These are phyloP conservation scores for Citrus reticulata DNA, from an alignment of 345 rosid species.

Conservation along the genomic window DNA sequence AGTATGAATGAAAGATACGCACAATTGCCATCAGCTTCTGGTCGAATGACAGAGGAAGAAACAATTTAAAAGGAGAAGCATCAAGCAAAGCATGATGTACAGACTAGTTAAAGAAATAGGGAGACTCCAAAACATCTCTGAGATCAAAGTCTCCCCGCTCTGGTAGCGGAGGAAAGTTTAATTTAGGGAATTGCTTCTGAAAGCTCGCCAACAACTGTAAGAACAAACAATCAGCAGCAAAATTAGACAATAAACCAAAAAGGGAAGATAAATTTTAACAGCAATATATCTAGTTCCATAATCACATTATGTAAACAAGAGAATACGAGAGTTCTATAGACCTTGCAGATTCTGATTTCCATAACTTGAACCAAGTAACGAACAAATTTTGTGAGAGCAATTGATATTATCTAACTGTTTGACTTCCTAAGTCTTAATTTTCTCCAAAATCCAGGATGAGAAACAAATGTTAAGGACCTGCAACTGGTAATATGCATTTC, in stretches of 20 bases:
- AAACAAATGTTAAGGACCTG: neutral
- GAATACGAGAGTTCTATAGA: neutral
- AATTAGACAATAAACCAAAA: constrained; percentile 11
- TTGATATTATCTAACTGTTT: neutral
- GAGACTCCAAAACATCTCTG: constrained; percentile 65
- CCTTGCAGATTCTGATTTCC: neutral
- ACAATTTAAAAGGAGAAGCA: neutral
- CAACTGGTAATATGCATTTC: neutral
- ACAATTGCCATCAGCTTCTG: neutral
- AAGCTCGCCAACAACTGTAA: constrained; percentile 81
- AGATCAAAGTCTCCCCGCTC: constrained; percentile 94
- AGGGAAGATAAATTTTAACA: neutral
- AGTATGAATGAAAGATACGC: neutral
- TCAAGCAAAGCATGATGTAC: constrained; percentile 10
- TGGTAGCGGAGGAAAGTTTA: constrained; percentile 82
- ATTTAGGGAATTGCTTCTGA: constrained; percentile 66
- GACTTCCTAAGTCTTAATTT: neutral
- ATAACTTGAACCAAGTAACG: neutral
- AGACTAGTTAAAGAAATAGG: constrained; percentile 89
- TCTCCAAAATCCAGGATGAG: neutral
- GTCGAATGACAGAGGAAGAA: neutral
- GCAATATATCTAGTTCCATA: neutral
- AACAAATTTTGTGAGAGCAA: neutral
- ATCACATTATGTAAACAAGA: neutral
- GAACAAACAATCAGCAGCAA: constrained; percentile 24